These are phyloP conservation scores for Didymella keratinophila DNA, from an alignment of 2,329 filamentous ascomycete genomes.

Conservation along the genomic window DNA sequence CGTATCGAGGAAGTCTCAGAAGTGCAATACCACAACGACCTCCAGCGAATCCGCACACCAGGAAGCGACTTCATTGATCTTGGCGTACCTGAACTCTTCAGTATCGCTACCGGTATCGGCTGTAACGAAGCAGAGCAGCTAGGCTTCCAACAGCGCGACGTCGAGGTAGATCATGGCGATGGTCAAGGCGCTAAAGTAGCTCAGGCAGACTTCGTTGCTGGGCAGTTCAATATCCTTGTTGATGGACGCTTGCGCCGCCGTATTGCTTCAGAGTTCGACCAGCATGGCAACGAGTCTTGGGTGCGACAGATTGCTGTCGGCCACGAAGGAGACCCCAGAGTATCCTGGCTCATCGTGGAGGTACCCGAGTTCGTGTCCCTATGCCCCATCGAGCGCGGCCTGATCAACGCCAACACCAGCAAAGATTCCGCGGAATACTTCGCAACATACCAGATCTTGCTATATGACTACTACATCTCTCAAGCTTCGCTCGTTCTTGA, in stretches of 20 bases:
- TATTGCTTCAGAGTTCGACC: constrained; percentile 18
- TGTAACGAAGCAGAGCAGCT: constrained; percentile 26
- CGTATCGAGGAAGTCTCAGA: constrained; percentile 29
- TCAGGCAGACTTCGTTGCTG: constrained; percentile 15
- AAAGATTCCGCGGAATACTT: constrained; percentile 27
- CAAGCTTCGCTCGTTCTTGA: constrained; percentile 28
- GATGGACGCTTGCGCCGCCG: constrained; percentile 17
- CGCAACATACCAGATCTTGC: constrained; percentile 25
- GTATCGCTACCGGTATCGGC: constrained; percentile 17
- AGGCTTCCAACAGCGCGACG: constrained; percentile 27
- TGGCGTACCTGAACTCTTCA: constrained; percentile 11
- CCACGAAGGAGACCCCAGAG: constrained; percentile 12
- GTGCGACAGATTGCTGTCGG: constrained; percentile 16
- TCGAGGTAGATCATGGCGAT: constrained; percentile 28
- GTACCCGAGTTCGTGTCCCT: constrained; percentile 12
- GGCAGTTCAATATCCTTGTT: constrained; percentile 13
- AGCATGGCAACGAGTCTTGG: constrained; percentile 17
- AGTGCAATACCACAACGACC: constrained; percentile 21
- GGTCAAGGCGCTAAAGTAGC: constrained; percentile 23
- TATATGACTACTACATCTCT: constrained; percentile 29
- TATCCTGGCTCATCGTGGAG: constrained; percentile 18
- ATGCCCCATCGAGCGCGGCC: constrained; percentile 6
- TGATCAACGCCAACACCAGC: constrained; percentile 2
- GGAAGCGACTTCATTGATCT: constrained; percentile 21
- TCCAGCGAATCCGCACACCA: constrained; percentile 26